Base-by-base conservation (phyloP, 2,329 filamentous ascomycete genomes). In the Xylaria sp. region DNA sequence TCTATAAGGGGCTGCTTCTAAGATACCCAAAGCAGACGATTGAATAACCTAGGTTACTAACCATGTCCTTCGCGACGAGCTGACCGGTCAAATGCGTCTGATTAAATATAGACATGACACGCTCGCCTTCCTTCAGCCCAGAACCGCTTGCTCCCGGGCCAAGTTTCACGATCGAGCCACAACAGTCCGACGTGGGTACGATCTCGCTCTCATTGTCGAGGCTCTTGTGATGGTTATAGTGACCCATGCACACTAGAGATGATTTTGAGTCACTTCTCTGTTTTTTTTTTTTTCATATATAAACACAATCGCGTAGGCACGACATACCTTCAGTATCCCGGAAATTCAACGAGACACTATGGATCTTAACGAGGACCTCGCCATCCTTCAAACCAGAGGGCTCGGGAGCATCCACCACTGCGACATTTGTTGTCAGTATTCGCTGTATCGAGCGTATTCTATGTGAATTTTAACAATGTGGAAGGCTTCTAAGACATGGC, bases 181-280 rank as follows among this genome's bases (percentile, higher is more conserved):
- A 91, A 84, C 91, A 91, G 78, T 93, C 91, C 25, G 89, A 91
- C 78, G 88, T 90, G 1, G 90, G 90, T 1, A 92, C 87, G 13
- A 92, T 74, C 64, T 82, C 62, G 61, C 78, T 70, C 67, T 77
- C 79, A 50, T 78, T 71, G 16, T 78, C 69, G 54, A 88, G 80
- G 3, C 84, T 83, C 72, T 85, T 84, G 81, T 92, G 89, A 78
- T 92, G 89, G 75, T 83, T 88, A 81, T 92, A 93, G 13, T 88
- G 82, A 35, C 91, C 91, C 81, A 86, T 89, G 75, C 83, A 84
- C 23, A 92, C 90, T 90, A 40, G 3, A 5, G 21, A 6, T 2
- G 35, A 13, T 12, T 23, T 16, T 60, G 40, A 63, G 8, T 63
- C 32, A 13, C 50, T 21, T 23, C 21, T n/a, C 5, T 16, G 2